Base-by-base conservation (phyloP, 116 monocot species). In the Phalaenopsis hybrid region DNA sequence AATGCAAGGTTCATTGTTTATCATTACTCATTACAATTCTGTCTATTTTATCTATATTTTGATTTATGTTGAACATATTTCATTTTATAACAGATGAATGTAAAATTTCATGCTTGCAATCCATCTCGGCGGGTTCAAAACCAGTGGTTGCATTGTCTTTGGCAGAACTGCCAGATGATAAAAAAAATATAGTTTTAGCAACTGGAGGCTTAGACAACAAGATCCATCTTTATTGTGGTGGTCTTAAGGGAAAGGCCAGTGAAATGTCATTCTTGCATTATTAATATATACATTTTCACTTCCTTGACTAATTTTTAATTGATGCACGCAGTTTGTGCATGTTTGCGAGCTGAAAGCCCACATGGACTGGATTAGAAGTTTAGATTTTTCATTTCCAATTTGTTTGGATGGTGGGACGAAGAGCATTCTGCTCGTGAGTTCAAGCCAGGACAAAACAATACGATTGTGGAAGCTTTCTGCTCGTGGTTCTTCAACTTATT, bases 131-230 rank as follows among this genome's bases (percentile, higher is more conserved):
- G 78, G 99, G 99, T 76, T 79, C 85, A 82, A 99, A 89, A 81
- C 93, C 95, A 48, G 93, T 99, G 99, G 95, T 99, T 84, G 82
- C 99, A 78, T 86, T 99, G 55, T 94, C 95, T 65, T 76, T 99
- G 48, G 80, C 91, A 23, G 86, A 86, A 78, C 73, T 95, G 41
- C 94, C 93, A 9, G 92, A 85, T 49, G 81, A 92, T 67, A 63
- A 50, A 75, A 86, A 77, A 57, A 72, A 84, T 81, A 12, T 91
- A 55, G 81, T 95, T 84, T 82, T 99, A 78, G 99, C 99, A 70
- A 91, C 95, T 92, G 95, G 95, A 20, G 99, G 99, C 18, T 89
- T 99, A 82, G 99, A 95, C 80, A 87, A 92, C 76, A 99, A 99
- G 80, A 78, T 99, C 82, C 95, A 99, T 86, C 83, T 99, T 51